A percentile compares a stretch with the other conserved stretches of the same genome.
phyloP scores from a whole-genome alignment of 164 flowering plant genomes.

The Magnolia officinalis region DNA sequence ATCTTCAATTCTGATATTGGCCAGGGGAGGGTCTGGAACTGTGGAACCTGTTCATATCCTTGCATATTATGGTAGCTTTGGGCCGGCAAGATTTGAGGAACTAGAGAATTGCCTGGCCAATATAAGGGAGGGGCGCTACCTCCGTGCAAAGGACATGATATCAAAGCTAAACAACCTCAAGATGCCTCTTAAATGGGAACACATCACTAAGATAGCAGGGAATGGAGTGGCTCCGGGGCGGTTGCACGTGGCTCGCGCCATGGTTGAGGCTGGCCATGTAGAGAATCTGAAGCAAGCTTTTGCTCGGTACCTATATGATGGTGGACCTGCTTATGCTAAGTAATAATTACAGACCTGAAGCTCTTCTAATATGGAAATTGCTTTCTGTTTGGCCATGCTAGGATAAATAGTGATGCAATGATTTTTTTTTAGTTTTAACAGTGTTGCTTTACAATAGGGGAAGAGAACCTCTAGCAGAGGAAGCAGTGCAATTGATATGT shows the following conservation, averaged over 20 bases:
- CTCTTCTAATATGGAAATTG: background rate
- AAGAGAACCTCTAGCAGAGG: constrained; percentile 75
- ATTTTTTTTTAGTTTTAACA: background rate
- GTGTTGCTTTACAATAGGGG: constrained; percentile 59
- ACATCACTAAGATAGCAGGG: constrained; percentile 66
- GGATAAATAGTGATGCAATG: constrained; percentile 26
- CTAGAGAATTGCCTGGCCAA: constrained; percentile 59
- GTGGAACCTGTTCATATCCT: constrained; percentile 92
- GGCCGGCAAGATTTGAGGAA: constrained; percentile 55
- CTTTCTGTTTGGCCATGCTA: background rate
- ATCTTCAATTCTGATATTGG: constrained; percentile 1
- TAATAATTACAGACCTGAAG: constrained; percentile 22
- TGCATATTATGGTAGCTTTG: constrained; percentile 89
- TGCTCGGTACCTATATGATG: constrained; percentile 75
- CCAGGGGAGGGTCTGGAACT: constrained; percentile 46
- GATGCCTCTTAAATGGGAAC: constrained; percentile 81
- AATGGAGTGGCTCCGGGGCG: constrained; percentile 94
- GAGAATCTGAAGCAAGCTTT: constrained; percentile 93
- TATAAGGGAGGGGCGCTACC: constrained; percentile 80
- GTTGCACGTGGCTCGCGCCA: constrained; percentile 90
- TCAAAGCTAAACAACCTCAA: constrained; percentile 67
- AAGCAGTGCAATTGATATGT: constrained; percentile 60
- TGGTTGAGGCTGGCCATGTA: constrained; percentile 92
- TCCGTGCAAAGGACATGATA: constrained; percentile 74
- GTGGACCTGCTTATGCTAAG: constrained; percentile 96